Evolutionary conservation across 805 yeast genomes (phyloP), one percentile per base, ranked within the genome.

Genomic region (Suhomyces prunicola): DNA sequence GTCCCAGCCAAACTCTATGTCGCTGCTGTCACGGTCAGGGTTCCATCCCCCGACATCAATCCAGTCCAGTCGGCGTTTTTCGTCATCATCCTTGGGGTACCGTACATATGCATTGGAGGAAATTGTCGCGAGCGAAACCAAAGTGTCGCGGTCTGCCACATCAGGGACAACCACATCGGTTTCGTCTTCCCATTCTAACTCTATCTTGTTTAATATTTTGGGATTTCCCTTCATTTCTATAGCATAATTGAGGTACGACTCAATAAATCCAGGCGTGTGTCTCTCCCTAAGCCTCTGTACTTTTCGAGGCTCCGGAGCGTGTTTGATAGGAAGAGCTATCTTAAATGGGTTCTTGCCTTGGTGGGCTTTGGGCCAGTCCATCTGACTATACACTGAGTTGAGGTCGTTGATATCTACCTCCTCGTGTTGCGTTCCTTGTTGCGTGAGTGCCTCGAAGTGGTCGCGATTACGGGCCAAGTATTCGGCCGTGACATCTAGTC

Each of bases 71-170:
- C 72, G 70, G 46, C 66, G 62, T 65, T 74, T 74, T 47, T 73
- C 76, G 36, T 74, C 67, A 22, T 73, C 77, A 23, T 84, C 81
- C 5, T 71, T 64, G 3, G 97, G 97, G 29, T 82, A 72, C 46
- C 81, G 79, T 2, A 90, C 96, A 64, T 93, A 94, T 2, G 98
- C 97, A 66, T 94, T 88, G 1, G 96, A 88, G 0, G 97, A 84
- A 83, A 93, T 88, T 50, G 85, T 69, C 0, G 97, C 98, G 42
- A 93, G 70, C 1, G 88, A 72, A 2, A 92, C 73, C 3, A 93
- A 66, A 0, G 97, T 89, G 40, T 83, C 83, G 50, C 80, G 80
- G 67, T 92, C 97, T 1, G 83, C 72, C 7, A 93, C 72, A 59
- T 94, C 82, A 0, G 99, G 99, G 1, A 87, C 79, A 1, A 74